These are phyloP conservation scores for Silene vulgaris DNA, from an alignment of 179 eudicot genomes.

Conservation along the genomic window DNA sequence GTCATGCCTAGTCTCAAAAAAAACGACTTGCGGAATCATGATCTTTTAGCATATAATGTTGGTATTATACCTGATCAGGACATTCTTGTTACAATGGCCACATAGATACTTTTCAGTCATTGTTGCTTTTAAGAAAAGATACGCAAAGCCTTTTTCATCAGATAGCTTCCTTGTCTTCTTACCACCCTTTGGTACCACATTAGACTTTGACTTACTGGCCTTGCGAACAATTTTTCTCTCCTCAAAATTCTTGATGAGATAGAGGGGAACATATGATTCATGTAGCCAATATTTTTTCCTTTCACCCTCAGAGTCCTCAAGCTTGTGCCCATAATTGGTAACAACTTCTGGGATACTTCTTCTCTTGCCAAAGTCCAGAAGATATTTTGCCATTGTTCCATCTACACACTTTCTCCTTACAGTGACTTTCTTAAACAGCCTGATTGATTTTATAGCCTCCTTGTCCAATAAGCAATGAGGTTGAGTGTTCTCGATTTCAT, in stretches of 20 bases:
- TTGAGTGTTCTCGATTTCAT: conserved; percentile 72
- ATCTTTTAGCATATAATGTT: not conserved
- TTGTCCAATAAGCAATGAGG: conserved; percentile 54
- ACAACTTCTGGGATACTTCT: conserved; percentile 82
- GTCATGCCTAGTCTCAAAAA: conserved; percentile 9
- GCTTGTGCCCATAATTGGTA: conserved; percentile 52
- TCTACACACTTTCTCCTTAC: conserved; percentile 63
- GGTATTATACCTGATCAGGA: conserved; percentile 58
- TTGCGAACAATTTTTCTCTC: conserved; percentile 75
- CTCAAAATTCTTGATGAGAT: conserved; percentile 77
- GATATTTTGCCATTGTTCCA: conserved; percentile 62
- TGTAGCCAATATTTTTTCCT: conserved; percentile 91
- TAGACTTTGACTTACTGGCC: conserved; percentile 40
- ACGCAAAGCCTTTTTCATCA: conserved; percentile 54
- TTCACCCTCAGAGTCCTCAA: conserved; percentile 65
- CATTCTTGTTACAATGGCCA: conserved; percentile 81
- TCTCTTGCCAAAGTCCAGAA: conserved; percentile 96
- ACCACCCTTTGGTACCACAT: conserved; percentile 33
- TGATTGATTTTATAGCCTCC: conserved; percentile 54
- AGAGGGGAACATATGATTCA: conserved; percentile 75
- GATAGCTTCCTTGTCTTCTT: conserved; percentile 34
- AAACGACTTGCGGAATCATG: not conserved
- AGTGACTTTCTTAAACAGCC: conserved; percentile 74
- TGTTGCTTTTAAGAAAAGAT: conserved; percentile 76
- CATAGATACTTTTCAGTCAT: conserved; percentile 59